These are phyloP conservation scores for Saccharomyces pastorianus DNA, from an alignment of 1,139 yeast genomes.

Conservation along the genomic window DNA sequence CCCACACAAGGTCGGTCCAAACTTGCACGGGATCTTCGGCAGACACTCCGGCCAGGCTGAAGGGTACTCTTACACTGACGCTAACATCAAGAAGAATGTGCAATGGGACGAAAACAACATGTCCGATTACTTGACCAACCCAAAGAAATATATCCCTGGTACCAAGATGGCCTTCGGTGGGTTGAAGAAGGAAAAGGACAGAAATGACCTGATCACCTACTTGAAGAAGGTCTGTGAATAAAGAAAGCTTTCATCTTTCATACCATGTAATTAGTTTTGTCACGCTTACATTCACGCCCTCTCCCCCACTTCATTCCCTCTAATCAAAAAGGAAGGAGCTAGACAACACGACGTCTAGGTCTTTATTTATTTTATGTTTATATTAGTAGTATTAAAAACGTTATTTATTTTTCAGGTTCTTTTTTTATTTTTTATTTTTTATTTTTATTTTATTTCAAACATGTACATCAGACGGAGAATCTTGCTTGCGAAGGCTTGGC, in stretches of 20 bases:
- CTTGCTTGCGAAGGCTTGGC: background rate
- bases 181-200: conserved; percentile 97
- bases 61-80: conserved; percentile 95
- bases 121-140: conserved; percentile 95
- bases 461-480: background rate
- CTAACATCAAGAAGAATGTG: conserved; percentile 95
- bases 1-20: conserved; percentile 98
- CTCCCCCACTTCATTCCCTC: background rate
- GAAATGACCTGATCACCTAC: conserved; percentile 93
- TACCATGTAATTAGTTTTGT: background rate
- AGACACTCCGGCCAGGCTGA: conserved; percentile 87
- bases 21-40: conserved; percentile 89
- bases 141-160: conserved; percentile 99
- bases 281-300: background rate
- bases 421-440: background rate
- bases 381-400: background rate
- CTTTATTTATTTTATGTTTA: background rate
- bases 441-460: background rate
- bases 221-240: conserved; percentile 51
- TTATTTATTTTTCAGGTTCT: background rate
- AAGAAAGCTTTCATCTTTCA: too few relatives aligned
- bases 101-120: conserved; percentile 80
- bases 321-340: background rate
- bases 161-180: conserved; percentile 99
- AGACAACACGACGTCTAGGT: background rate